Conservation (phyloP, 495 filamentous ascomycete genomes). For the Lindgomyces ingoldianus region DNA sequence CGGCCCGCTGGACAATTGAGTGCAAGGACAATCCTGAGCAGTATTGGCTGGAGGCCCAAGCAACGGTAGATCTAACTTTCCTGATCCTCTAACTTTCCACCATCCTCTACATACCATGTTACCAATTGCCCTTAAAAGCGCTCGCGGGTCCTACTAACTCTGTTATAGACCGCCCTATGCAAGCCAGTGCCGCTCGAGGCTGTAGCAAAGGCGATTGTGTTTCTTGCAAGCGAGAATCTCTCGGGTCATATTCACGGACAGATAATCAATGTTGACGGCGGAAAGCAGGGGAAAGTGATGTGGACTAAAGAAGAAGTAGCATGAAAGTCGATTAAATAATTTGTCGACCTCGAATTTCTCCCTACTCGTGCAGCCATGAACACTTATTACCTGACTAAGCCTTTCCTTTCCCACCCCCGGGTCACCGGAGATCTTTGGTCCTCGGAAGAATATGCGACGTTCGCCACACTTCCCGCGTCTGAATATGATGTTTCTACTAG, state of each 20-base stretch:
- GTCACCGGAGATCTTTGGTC: no score
- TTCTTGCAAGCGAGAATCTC: slow-evolving; percentile 49
- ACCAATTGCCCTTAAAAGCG: no score
- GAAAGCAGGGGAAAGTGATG: slow-evolving; percentile 49
- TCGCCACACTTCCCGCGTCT: no score
- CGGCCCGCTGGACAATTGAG: slow-evolving; percentile 45
- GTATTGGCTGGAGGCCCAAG: slow-evolving; percentile 46
- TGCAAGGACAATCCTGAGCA: slow-evolving; percentile 44
- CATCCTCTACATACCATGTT: background rate
- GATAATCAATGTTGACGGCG: slow-evolving; percentile 47
- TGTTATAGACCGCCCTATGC: slow-evolving; percentile 37
- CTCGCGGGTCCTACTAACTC: no score
- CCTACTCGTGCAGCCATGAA: no score
- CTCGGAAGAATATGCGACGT: no score
- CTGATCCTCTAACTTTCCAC: background rate
- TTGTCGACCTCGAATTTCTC: no score
- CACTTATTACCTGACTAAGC: no score
- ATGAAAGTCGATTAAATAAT: background rate
- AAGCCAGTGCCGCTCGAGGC: slow-evolving; percentile 43
- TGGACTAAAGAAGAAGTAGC: slow-evolving; percentile 43
- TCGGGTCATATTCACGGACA: slow-evolving; percentile 48
- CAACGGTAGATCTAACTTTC: slow-evolving; percentile 39
- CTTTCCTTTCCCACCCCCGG: no score
- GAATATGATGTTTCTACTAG: no score
- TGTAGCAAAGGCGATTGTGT: slow-evolving; percentile 48